Base-by-base conservation (phyloP, 2,329 filamentous ascomycete species). In the Talaromyces sp. region DNA sequence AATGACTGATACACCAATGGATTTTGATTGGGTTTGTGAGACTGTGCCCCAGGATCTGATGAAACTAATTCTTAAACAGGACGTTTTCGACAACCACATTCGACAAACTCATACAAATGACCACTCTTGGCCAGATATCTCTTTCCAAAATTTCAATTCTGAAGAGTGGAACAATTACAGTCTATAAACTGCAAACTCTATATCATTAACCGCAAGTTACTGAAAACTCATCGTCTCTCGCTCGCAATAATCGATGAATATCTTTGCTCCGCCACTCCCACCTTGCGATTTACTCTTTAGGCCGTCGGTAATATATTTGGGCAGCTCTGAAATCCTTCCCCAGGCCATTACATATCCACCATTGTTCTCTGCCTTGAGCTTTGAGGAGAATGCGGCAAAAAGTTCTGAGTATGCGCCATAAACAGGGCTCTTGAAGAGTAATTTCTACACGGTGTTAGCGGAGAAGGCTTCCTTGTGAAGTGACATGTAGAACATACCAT, bases 381-480 rank as follows among this genome's bases (percentile, higher is more conserved):
- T 73, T 0, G 77, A 75, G 0, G 80, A 80, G 47, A 81, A 70
- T 0, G 74, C 81, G 0, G 80, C 76, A 62, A 77, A 85, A 1
- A 84, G 65, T 61, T 80, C 75, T 0, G 81, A 81, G 66, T 82
- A 83, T 0, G 80, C 81, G 0, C 81, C 82, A 44, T 71, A 66
- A 4, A 63, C 64, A 5, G 75, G 65, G 19, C 71, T 68, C 53
- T 74, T 71, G n/a, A 72, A 67, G 4, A 72, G 22, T n/a, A 59
- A 32, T 42, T 44, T 54, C 57, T 59, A 54, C 32, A 17, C 4
- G 30, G 32, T 62, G 32, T 49, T 55, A 61, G 51, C 32, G 47
- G 22, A 7, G 47, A 33, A 55, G 4, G 17, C 28, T 47, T 22
- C 19, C 22, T 30, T 10, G 10, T 19, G 30, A 19, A 64, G 32